phyloP scores from a whole-genome alignment of 768 basidiomycete genomes.

The Amanita pallidorosea region DNA sequence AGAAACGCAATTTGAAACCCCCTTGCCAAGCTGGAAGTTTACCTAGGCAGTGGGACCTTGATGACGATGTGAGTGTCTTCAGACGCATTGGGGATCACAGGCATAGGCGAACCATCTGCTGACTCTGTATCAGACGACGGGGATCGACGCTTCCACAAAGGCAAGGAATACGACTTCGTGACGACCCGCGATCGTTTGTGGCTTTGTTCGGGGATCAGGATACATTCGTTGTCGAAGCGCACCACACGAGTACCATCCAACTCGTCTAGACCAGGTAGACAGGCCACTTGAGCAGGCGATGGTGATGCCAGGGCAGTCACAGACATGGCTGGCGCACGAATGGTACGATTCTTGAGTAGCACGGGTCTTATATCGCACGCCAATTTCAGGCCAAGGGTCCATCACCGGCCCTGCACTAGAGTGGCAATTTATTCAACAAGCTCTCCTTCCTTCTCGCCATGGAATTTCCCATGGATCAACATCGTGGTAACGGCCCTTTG shows the following conservation, averaged over 20 bases:
- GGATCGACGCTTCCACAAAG: slow-evolving; percentile 39
- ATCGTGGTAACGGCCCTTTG: too few relatives aligned
- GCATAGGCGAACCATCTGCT: slow-evolving; percentile 9
- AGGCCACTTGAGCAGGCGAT: background rate
- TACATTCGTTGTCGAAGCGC: slow-evolving; percentile 63
- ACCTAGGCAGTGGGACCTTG: slow-evolving; percentile 57
- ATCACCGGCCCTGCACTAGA: background rate
- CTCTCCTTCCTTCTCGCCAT: background rate
- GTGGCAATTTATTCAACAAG: background rate
- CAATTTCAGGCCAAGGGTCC: slow-evolving; percentile 1
- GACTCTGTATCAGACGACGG: slow-evolving; percentile 14
- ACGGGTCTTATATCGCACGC: slow-evolving; percentile 2
- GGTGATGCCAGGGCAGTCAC: slow-evolving; percentile 1
- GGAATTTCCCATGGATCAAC: too few relatives aligned
- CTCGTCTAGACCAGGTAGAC: background rate
- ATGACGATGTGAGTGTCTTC: slow-evolving; percentile 41
- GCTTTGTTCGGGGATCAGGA: slow-evolving; percentile 57
- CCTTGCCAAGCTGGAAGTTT: slow-evolving; percentile 13
- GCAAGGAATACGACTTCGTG: slow-evolving; percentile 59
- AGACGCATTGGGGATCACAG: slow-evolving; percentile 4
- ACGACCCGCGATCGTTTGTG: slow-evolving; percentile 39
- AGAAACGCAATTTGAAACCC: background rate
- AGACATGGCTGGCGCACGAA: slow-evolving; percentile 3
- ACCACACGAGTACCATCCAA: slow-evolving; percentile 27
- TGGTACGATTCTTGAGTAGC: slow-evolving; percentile 3